These are phyloP conservation scores for Sugiyamaella smithiae DNA, from an alignment of 805 yeast genomes.

Conservation along the genomic window DNA sequence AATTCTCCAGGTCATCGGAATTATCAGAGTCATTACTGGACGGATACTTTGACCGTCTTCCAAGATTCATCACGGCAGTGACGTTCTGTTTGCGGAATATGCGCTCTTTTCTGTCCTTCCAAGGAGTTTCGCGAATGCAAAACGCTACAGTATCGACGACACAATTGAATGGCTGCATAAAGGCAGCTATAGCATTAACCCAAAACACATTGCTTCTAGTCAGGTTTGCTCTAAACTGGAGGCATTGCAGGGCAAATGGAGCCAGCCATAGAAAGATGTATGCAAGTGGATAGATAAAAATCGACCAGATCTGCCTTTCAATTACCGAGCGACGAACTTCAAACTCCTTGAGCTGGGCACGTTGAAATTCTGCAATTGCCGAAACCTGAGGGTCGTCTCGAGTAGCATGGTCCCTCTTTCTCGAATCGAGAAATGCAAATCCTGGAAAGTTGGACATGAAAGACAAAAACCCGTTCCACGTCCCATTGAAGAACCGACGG, in stretches of 20 bases:
- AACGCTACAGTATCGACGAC: slow-evolving; percentile 74
- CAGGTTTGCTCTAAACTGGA: slow-evolving; percentile 51
- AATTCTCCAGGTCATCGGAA: not conserved
- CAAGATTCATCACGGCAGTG: not conserved
- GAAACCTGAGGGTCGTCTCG: slow-evolving; percentile 3
- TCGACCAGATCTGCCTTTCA: slow-evolving; percentile 71
- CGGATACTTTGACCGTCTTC: not conserved
- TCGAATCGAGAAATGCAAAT: slow-evolving; percentile 16
- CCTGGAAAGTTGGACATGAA: slow-evolving; percentile 22
- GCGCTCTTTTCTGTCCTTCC: slow-evolving; percentile 18
- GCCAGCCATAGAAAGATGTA: slow-evolving; percentile 78
- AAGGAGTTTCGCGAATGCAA: slow-evolving; percentile 55
- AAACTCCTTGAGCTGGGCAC: slow-evolving; percentile 59
- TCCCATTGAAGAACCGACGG: slow-evolving; percentile 3
- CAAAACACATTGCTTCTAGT: slow-evolving; percentile 54
- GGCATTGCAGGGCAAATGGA: slow-evolving; percentile 66
- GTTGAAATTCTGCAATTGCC: slow-evolving; percentile 42
- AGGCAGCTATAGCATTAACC: slow-evolving; percentile 65
- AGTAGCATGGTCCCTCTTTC: not conserved
- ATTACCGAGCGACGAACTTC: slow-evolving; percentile 62
- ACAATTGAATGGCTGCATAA: slow-evolving; percentile 78
- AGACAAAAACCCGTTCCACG: not conserved
- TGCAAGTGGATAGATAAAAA: slow-evolving; percentile 81
- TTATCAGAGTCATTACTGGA: not conserved
- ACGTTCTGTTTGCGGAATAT: slow-evolving; percentile 15